Evolutionary conservation across 2,329 filamentous ascomycete genomes (phyloP), one percentile per base, ranked within the genome.

Genomic region (Penicillium verrucosum): DNA sequence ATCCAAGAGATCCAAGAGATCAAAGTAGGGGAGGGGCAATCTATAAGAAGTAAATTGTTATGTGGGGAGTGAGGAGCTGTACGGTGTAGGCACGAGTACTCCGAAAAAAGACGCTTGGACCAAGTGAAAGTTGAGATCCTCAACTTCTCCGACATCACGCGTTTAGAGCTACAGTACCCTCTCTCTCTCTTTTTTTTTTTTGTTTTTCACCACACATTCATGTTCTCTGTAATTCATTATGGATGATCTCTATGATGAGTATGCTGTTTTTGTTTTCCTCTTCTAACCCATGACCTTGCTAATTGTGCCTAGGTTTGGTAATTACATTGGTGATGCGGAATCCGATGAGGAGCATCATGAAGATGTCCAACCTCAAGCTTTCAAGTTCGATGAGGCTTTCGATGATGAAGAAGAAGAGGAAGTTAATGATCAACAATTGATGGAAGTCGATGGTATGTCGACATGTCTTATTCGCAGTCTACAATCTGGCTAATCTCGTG

Each of bases 231-330:
- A 37, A 37, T 46, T 45, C 48, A 52, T 68, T 68, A 94, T 96
- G 92, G 92, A 97, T 81, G 92, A 97, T 77, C 86, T 97, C 68
- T 97, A 97, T 75, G 93, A 97, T 79, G 93, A 97, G 90, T 95
- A 80, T 64, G 65, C 60, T 51, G 1, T 3, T n/a, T 46, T 58
- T 21, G 21, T 21, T 12, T 12, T 25, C 8, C 8, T 60, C 8
- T 59, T 18, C 14, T 30, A 32, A 50, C 30, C 29, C 42, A 51
- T 64, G 6, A 25, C 65, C 57, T 69, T 60, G 43, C 68, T 66
- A 67, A 60, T 55, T 38, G 44, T 48, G 49, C 38, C 42, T 65
- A 95, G 91, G 81, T 97, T 97, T 79, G 93, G 93, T 71, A 97
- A 97, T 80, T 97, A 94, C 78, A 96, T 97, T 73, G 94, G 94